These are phyloP conservation scores for Catunica adiposa DNA, from an alignment of 2,329 filamentous ascomycete species.

Conservation along the genomic window DNA sequence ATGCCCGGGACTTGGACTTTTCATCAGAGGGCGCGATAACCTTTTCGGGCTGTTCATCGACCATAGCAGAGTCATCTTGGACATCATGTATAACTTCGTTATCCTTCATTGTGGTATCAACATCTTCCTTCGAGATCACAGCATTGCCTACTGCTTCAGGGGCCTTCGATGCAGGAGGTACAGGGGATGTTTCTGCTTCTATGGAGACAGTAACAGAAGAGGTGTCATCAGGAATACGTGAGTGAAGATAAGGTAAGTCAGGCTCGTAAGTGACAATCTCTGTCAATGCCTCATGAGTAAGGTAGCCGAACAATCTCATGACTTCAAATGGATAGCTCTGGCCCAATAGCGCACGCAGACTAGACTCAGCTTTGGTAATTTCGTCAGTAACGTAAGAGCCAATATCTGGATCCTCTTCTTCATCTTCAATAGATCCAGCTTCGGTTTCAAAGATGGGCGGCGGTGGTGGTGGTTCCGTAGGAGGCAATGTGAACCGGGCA, in stretches of 20 bases:
- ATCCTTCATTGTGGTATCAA: not conserved
- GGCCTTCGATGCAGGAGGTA: too few species aligned
- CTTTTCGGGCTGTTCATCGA: not conserved
- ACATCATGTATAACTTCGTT: not conserved
- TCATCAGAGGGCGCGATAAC: not conserved
- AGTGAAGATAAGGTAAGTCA: constrained; percentile 9
- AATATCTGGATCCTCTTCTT: constrained; percentile 33
- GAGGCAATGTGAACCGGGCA: constrained; percentile 26
- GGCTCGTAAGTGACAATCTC: constrained; percentile 31
- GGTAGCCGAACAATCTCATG: constrained; percentile 29
- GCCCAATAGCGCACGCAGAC: constrained; percentile 30
- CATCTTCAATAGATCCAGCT: constrained; percentile 18
- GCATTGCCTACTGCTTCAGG: too few species aligned
- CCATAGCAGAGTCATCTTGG: not conserved
- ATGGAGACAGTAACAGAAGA: not conserved
- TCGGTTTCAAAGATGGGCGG: constrained; percentile 16
- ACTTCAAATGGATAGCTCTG: constrained; percentile 26
- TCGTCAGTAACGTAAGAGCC: constrained; percentile 38
- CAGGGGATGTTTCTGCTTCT: too few species aligned
- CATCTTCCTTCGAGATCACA: not conserved
- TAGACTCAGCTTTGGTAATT: constrained; percentile 34
- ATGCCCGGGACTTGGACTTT: not conserved
- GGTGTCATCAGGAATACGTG: not conserved
- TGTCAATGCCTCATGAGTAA: constrained; percentile 33
- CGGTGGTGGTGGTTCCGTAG: constrained; percentile 20